Percentiles rank a stretch among this genome's conserved stretches.
These are phyloP conservation scores for Bacidia gigantensis DNA, from an alignment of 495 filamentous ascomycete species.

Conservation along the genomic window DNA sequence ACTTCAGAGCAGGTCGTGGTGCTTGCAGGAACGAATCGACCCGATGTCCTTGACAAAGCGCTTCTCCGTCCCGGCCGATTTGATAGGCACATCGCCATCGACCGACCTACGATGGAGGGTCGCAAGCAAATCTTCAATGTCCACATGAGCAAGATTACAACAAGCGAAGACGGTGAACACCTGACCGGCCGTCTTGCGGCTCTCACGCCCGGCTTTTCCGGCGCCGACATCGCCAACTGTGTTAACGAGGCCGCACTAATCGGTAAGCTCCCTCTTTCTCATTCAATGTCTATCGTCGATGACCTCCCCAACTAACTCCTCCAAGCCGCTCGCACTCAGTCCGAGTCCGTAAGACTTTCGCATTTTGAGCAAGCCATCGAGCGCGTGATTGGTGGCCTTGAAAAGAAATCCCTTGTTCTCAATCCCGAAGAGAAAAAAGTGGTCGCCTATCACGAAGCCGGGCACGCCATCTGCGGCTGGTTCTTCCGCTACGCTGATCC, in stretches of 20 bases:
- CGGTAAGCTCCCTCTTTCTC: constrained; percentile 44
- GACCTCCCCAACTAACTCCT: constrained; percentile 22
- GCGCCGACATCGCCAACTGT: constrained; percentile 95
- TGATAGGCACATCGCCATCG: constrained; percentile 87
- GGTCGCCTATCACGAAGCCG: constrained; percentile 96
- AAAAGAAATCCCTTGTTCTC: constrained; percentile 90
- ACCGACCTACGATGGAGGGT: constrained; percentile 90
- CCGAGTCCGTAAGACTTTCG: constrained; percentile 60
- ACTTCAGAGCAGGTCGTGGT: constrained; percentile 95
- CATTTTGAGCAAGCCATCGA: constrained; percentile 98
- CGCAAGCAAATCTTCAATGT: constrained; percentile 93
- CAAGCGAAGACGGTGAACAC: constrained; percentile 74
- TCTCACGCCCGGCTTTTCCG: constrained; percentile 88
- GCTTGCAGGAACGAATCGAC: constrained; percentile 91
- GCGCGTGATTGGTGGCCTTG: constrained; percentile 86
- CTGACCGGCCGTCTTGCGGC: constrained; percentile 77
- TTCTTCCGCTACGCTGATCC: constrained; percentile 93
- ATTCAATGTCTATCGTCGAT: background rate
- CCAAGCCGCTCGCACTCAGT: constrained; percentile 67
- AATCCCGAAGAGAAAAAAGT: constrained; percentile 85
- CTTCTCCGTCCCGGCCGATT: constrained; percentile 94
- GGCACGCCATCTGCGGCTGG: constrained; percentile 97
- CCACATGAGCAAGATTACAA: constrained; percentile 84
- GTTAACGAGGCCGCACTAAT: constrained; percentile 95
- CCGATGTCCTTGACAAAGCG: constrained; percentile 87